Evolutionary conservation across 1,139 yeast genomes (phyloP), one percentile per base, ranked within the genome.

Genomic region (Candida buenavistaensis): DNA sequence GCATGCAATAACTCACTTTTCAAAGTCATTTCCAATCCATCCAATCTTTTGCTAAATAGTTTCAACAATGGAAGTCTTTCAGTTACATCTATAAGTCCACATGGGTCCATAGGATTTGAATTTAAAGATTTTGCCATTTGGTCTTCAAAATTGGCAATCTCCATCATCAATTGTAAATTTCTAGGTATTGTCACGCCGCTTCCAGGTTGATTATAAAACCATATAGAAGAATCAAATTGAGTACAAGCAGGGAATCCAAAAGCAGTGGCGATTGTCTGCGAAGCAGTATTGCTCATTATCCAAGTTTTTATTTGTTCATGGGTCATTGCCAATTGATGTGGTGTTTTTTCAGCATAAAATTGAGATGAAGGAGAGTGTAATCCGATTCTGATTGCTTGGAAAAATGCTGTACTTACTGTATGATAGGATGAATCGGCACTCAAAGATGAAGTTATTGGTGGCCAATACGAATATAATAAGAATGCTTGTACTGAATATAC

Each of bases 381-480:
- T 0, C 98, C 97, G 9, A 90, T 85, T 39, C 97, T 68, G 22
- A 90, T 83, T 0, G 97, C 97, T 55, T 86, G 95, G 54, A 86
- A 86, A 51, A 89, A 71, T 2, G 97, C 97, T 30, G 87, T 81
- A 0, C 97, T 97, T 11, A 88, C 83, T 1, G 97, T 87, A 52
- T 85, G 87, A 94, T 97, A 92, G 3, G 96, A 84, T 4, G 96
- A 84, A 53, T 92, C 97, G 0, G 97, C 96, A 58, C 95, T 85
- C 32, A 92, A 70, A 0, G 97, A 87, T 1, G 97, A 88, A 0
- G 97, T 87, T 31, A 90, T 72, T 2, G 97, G 96, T 0, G 97
- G 97, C 97, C 97, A 92, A 57, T 83, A 80, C 1, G 97, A 82
- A 56, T 86, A 88, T 5, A 92, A 66, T 22, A 92, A 62, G 45